phyloP scores from a whole-genome alignment of 2,329 filamentous ascomycete species.

The Aspergillus fructus region DNA sequence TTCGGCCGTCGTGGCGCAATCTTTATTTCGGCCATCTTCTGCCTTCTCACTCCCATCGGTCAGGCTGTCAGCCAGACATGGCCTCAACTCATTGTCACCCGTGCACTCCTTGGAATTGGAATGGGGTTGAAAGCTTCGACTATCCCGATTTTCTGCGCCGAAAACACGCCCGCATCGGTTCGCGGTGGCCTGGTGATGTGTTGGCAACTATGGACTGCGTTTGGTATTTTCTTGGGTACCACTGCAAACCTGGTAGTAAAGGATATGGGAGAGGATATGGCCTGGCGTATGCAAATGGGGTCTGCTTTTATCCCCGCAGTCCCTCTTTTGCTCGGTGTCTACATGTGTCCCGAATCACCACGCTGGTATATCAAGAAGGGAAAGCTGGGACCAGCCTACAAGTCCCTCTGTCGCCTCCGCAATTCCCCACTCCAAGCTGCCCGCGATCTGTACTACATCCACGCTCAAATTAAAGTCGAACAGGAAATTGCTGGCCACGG shows the following conservation, averaged over 20 bases:
- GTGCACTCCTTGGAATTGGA: constrained; percentile 59
- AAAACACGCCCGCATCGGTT: constrained; percentile 56
- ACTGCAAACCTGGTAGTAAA: constrained; percentile 65
- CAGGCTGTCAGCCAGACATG: constrained; percentile 61
- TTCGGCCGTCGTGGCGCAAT: constrained; percentile 64
- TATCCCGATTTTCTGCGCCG: constrained; percentile 55
- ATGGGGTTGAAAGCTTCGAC: constrained; percentile 64
- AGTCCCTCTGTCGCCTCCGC: constrained; percentile 57
- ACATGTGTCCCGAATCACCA: constrained; percentile 64
- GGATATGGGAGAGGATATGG: constrained; percentile 54
- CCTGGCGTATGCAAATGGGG: constrained; percentile 65
- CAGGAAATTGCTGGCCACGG: constrained; percentile 41
- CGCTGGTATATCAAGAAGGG: constrained; percentile 69
- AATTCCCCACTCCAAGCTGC: constrained; percentile 61
- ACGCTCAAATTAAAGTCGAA: constrained; percentile 53
- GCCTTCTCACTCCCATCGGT: constrained; percentile 67
- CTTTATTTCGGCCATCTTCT: constrained; percentile 63
- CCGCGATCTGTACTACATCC: constrained; percentile 62
- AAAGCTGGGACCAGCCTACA: constrained; percentile 60
- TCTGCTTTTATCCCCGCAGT: constrained; percentile 66
- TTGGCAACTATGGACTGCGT: constrained; percentile 55
- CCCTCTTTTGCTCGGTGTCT: constrained; percentile 58
- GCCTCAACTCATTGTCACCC: constrained; percentile 56
- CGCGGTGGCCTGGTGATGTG: constrained; percentile 58
- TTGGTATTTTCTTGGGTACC: constrained; percentile 67